Evolutionary conservation across 306 rosid genomes (phyloP).

Genomic region (Betula pendula): DNA sequence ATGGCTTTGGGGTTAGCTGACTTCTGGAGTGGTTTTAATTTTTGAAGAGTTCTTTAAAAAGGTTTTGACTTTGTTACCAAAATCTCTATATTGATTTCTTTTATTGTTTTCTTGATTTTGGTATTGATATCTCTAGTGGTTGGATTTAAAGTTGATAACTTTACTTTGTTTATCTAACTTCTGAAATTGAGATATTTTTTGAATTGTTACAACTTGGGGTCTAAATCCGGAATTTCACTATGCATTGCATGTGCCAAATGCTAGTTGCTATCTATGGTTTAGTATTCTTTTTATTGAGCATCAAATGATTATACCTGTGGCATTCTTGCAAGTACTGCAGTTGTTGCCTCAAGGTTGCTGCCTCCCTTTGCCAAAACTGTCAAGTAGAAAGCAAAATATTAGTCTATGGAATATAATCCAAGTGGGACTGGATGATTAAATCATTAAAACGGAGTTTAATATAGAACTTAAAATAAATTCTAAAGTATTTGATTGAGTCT

Average conservation of each 20-base stretch:
- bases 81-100: no score
- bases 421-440: neutral
- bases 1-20: no score
- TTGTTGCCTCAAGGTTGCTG: constrained; percentile 31
- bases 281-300: neutral
- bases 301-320: constrained; percentile 33
- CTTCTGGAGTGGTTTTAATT: no score
- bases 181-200: no score
- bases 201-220: no score
- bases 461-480: neutral
- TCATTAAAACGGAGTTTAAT: neutral
- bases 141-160: no score
- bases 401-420: neutral
- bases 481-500: neutral
- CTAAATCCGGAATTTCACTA: neutral
- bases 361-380: constrained; percentile 44
- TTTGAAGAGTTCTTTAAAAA: no score
- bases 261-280: neutral
- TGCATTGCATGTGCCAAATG: neutral
- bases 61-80: no score
- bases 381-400: constrained; percentile 16
- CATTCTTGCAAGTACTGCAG: constrained; percentile 36
- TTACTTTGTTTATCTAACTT: no score
- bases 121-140: no score
- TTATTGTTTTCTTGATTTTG: no score